Conservation (phyloP, 768 basidiomycete genomes). For the Cystofilobasidium macerans region DNA sequence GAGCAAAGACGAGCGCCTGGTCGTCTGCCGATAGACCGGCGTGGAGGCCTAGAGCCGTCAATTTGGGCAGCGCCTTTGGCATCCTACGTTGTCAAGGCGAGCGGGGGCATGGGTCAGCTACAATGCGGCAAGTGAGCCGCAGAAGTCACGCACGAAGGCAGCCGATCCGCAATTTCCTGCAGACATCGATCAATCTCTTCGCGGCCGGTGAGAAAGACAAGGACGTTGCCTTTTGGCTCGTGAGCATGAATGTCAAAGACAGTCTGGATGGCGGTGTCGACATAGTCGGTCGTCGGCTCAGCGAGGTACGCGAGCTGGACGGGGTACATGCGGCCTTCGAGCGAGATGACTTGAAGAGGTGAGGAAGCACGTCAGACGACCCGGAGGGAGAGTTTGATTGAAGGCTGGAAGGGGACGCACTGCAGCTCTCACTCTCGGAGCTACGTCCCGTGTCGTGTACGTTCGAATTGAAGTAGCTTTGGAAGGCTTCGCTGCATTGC, state of each 20-base stretch:
- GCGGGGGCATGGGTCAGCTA: not conserved
- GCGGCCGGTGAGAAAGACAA: conserved; percentile 86
- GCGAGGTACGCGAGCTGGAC: conserved; percentile 48
- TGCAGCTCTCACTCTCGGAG: conserved; percentile 14
- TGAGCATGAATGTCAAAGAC: conserved; percentile 21
- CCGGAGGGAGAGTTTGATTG: not conserved
- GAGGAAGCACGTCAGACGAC: not conserved
- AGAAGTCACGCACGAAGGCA: conserved; percentile 51
- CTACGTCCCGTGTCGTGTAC: conserved; percentile 9
- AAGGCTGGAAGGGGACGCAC: conserved; percentile 6
- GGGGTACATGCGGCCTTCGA: conserved; percentile 90
- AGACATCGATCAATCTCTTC: conserved; percentile 90
- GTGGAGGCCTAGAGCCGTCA: conserved; percentile 67
- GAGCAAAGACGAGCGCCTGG: conserved; percentile 74
- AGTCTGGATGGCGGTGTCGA: conserved; percentile 23
- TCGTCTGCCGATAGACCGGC: conserved; percentile 80
- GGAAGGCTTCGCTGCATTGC: conserved; percentile 50
- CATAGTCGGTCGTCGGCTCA: conserved; percentile 18
- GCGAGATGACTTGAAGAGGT: conserved; percentile 50
- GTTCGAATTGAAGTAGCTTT: conserved; percentile 65
- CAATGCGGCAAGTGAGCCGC: not conserved
- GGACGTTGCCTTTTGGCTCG: conserved; percentile 76
- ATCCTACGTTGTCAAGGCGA: conserved; percentile 41
- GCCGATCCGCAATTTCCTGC: conserved; percentile 64
- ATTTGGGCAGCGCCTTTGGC: conserved; percentile 44